A percentile compares a stretch with the other conserved stretches of the same genome.
Evolutionary conservation across 2,329 filamentous ascomycete genomes (phyloP).

Genomic region (Hymenoscyphus salicellus): DNA sequence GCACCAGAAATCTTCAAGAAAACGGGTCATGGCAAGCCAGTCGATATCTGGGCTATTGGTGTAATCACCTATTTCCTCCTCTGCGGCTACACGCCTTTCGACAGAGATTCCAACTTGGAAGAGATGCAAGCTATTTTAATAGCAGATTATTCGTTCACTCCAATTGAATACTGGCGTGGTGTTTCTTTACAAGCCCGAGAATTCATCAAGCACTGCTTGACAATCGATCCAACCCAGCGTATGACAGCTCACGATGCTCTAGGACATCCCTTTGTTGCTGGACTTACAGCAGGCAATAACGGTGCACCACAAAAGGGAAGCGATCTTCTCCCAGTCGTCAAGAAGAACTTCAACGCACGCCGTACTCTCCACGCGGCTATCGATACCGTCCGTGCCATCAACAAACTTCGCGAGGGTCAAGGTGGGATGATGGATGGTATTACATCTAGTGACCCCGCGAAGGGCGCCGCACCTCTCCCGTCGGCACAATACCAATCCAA

Average conservation of each 20-base stretch:
- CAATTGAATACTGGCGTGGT: slow-evolving; percentile 92
- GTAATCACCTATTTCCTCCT: slow-evolving; percentile 99
- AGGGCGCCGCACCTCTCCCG: slow-evolving; percentile 38
- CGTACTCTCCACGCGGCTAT: slow-evolving; percentile 68
- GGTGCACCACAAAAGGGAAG: slow-evolving; percentile 47
- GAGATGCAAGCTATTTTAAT: slow-evolving; percentile 99
- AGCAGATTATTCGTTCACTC: slow-evolving; percentile 94
- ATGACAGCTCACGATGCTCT: slow-evolving; percentile 86
- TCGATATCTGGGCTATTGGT: slow-evolving; percentile 96
- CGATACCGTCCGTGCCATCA: slow-evolving; percentile 68
- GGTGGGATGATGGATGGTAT: slow-evolving; percentile 59
- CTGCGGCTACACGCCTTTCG: slow-evolving; percentile 96
- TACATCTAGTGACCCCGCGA: slow-evolving; percentile 48
- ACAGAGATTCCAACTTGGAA: slow-evolving; percentile 94
- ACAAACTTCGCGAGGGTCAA: slow-evolving; percentile 65
- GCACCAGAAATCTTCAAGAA: slow-evolving; percentile 99
- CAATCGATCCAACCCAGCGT: slow-evolving; percentile 79
- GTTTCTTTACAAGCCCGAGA: slow-evolving; percentile 83
- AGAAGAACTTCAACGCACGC: slow-evolving; percentile 72
- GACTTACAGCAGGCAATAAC: slow-evolving; percentile 45
- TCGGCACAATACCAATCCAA: slow-evolving; percentile 33
- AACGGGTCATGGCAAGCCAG: slow-evolving; percentile 93
- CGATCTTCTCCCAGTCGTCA: slow-evolving; percentile 65
- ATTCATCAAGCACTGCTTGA: slow-evolving; percentile 89
- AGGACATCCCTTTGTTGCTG: slow-evolving; percentile 62